phyloP scores from a whole-genome alignment of 2,329 filamentous ascomycete species.

The Fusarium domesticum region DNA sequence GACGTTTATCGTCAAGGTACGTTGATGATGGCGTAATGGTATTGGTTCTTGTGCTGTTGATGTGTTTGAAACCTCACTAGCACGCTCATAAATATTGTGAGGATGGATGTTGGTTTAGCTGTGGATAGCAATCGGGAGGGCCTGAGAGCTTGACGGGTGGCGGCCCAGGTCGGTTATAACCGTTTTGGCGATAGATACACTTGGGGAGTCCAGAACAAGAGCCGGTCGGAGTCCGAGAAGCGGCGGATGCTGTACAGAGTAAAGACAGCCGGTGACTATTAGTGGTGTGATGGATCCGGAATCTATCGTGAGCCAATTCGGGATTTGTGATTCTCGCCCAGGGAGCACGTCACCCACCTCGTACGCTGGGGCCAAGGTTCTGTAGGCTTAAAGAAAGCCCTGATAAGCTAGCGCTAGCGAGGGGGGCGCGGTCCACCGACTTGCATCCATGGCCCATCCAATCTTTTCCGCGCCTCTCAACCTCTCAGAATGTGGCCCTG shows the following conservation, averaged over 20 bases:
- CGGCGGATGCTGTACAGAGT: slow-evolving; percentile 19
- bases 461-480: slow-evolving; percentile 10
- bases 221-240: slow-evolving; percentile 29
- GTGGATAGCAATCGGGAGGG: slow-evolving; percentile 9
- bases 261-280: slow-evolving; percentile 2
- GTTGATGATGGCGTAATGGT: not conserved
- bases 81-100: slow-evolving; percentile 25
- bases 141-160: slow-evolving; percentile 17
- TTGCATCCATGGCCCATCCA: too few species aligned
- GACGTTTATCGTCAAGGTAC: not conserved
- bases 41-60: slow-evolving; percentile 15
- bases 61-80: slow-evolving; percentile 25
- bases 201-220: slow-evolving; percentile 12
- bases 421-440: slow-evolving; percentile 24
- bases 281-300: slow-evolving; percentile 30
- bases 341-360: slow-evolving; percentile 3
- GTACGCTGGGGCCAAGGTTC: slow-evolving; percentile 6
- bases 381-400: slow-evolving; percentile 8
- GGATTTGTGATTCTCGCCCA: slow-evolving; percentile 21
- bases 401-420: slow-evolving; percentile 26
- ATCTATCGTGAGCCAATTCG: slow-evolving; percentile 28
- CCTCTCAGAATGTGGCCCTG: slow-evolving; percentile 8
- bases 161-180: slow-evolving; percentile 29
- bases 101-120: slow-evolving; percentile 15
- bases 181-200: slow-evolving; percentile 21